phyloP scores from a whole-genome alignment of 2,329 filamentous ascomycete genomes.

The Xylaria sp. region DNA sequence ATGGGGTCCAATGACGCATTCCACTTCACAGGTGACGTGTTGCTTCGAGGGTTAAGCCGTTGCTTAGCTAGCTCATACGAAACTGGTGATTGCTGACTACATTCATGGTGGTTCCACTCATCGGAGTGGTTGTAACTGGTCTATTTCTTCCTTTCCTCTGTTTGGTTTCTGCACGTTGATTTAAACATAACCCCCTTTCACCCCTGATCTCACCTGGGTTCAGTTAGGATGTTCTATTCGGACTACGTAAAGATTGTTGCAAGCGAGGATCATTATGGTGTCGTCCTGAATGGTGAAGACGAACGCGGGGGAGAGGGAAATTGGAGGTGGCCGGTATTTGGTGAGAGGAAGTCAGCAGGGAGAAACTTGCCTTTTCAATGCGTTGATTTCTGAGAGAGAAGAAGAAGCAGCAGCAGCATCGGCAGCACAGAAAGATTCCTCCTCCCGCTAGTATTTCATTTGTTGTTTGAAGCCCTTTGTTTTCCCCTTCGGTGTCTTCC shows the following conservation, averaged over 20 bases:
- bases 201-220: not conserved
- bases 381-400: constrained; percentile 6
- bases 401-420: not conserved
- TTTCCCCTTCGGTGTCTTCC: not conserved
- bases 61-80: not conserved
- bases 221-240: no score
- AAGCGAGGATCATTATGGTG: not conserved
- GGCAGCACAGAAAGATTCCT: constrained; percentile 6
- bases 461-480: not conserved
- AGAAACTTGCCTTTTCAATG: not conserved
- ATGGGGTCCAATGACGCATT: not conserved
- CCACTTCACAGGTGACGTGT: not conserved
- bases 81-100: not conserved
- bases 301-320: not conserved
- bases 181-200: not conserved
- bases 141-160: not conserved
- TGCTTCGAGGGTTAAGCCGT: not conserved
- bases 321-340: not conserved
- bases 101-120: not conserved
- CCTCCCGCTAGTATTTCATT: not conserved
- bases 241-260: not conserved
- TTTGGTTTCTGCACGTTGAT: not conserved
- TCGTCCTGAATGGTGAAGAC: not conserved
- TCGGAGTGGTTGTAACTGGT: not conserved
- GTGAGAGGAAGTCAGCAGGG: not conserved